Base-by-base conservation (phyloP, 163 green algal species). In the Scenedesmus sp. region DNA sequence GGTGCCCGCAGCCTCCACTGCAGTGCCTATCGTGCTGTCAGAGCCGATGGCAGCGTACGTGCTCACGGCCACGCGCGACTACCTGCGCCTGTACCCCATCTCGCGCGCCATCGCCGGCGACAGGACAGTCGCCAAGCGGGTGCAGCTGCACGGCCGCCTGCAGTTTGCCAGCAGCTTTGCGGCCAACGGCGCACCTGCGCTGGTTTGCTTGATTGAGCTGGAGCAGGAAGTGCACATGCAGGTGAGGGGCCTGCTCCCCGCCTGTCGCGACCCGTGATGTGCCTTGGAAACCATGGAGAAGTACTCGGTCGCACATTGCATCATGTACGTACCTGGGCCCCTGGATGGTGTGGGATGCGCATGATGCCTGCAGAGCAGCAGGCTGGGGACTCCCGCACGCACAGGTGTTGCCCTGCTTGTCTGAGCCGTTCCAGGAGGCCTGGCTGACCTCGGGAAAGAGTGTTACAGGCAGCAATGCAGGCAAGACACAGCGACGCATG, bases 81-180 rank as follows among this genome's bases (percentile, higher is more conserved):
- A 79, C 65, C 44, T 92, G n/a, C 80, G 88, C 2, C 44, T 92
- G 20, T 92, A 92, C 80, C 35, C 26, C 40, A 56, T 53, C 35
- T 26, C 43, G 3, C 24, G 33, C 26, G 88, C 65, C 9, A 73
- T 88, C 6, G 24, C 44, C 7, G 88, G 43, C 43, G 88, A 92
- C 35, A 59, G 88, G 13, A 88, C 80, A 30, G 76, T 70, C 0
- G 37, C 37, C 20, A 37, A 40, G 44, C 43, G 65, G 0, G 88
- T 92, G 30, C 0, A 30, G 26, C 59, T 92, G 44, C 88, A 61
- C 1, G 88, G 88, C 2, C 53, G 35, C 35, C 44, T 92, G 79
- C 56, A 43, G 51, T 92, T 92, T 72, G 88, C 80, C 33, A 92
- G 80, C 88, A 61, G 35, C 42, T 92, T 92, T 76, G 80, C 80